Percentiles rank a stretch among this genome's conserved stretches.
These are phyloP conservation scores for Onygena corvina DNA, from an alignment of 2,329 filamentous ascomycete genomes.

Conservation along the genomic window DNA sequence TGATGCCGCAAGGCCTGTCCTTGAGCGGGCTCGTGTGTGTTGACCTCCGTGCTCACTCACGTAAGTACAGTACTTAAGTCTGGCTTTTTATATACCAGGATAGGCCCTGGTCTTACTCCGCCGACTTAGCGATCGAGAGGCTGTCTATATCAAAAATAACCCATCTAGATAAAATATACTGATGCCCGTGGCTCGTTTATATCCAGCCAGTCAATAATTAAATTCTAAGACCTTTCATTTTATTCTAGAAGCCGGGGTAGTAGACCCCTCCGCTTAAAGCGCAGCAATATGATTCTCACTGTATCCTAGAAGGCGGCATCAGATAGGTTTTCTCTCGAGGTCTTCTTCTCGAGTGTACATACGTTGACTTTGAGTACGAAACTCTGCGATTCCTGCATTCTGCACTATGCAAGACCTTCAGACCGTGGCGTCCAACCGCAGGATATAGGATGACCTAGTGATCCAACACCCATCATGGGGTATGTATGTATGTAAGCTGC, in stretches of 20 bases:
- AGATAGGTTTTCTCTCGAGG: too few species aligned
- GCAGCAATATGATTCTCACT: too few species aligned
- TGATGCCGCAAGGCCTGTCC: conserved; percentile 64
- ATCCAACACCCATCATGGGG: too few species aligned
- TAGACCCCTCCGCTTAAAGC: too few species aligned
- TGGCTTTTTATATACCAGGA: not conserved
- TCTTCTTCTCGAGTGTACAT: too few species aligned
- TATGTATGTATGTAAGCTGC: not conserved
- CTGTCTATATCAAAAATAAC: conserved; percentile 1
- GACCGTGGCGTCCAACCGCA: not conserved
- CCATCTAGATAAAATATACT: too few species aligned
- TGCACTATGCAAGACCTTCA: not conserved
- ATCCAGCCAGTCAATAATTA: not conserved
- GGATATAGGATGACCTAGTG: too few species aligned
- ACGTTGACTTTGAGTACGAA: not conserved
- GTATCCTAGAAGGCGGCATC: too few species aligned
- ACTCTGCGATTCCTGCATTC: not conserved
- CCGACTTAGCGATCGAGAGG: not conserved
- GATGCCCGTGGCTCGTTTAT: not conserved
- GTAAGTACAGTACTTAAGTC: too few species aligned
- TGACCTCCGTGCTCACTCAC: too few species aligned
- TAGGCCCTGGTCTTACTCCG: too few species aligned
- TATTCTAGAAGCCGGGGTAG: conserved; percentile 1
- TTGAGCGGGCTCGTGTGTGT: conserved; percentile 4
- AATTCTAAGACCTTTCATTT: not conserved